Evolutionary conservation across 257 asterid genomes (phyloP).

Genomic region (Solanum rostratum): DNA sequence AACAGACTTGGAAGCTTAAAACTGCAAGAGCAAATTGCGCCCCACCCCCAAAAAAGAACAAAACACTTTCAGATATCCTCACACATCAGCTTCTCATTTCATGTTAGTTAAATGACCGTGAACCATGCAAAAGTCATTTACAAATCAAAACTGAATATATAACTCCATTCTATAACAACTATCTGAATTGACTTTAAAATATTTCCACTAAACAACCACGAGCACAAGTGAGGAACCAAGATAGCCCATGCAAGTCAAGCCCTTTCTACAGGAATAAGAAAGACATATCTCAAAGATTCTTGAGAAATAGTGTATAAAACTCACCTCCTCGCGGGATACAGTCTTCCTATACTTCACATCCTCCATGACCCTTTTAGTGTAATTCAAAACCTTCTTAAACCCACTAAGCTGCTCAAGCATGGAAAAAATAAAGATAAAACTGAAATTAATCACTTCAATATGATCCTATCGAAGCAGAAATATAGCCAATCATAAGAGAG

Average conservation of each 20-base stretch:
- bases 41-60: not conserved
- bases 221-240: not conserved
- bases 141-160: not conserved
- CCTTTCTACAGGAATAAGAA: not conserved
- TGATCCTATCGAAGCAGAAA: not conserved
- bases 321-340: conserved; percentile 96
- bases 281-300: not conserved
- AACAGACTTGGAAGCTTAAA: not conserved
- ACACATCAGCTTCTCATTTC: not conserved
- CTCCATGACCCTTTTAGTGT: conserved; percentile 77
- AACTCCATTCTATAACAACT: not conserved
- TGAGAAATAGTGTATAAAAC: not conserved
- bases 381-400: conserved; percentile 94
- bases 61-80: not conserved
- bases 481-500: not conserved
- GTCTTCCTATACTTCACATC: conserved; percentile 80
- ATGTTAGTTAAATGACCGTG: not conserved
- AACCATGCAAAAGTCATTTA: not conserved
- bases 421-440: conserved; percentile 5
- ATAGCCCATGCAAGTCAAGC: not conserved
- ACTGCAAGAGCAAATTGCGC: not conserved
- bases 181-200: not conserved
- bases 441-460: not conserved
- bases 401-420: conserved; percentile 89
- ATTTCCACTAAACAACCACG: not conserved